Percentiles rank a stretch among this genome's conserved stretches.
Conservation (phyloP, 345 rosid genomes). For the Noccaea caerulescens region DNA sequence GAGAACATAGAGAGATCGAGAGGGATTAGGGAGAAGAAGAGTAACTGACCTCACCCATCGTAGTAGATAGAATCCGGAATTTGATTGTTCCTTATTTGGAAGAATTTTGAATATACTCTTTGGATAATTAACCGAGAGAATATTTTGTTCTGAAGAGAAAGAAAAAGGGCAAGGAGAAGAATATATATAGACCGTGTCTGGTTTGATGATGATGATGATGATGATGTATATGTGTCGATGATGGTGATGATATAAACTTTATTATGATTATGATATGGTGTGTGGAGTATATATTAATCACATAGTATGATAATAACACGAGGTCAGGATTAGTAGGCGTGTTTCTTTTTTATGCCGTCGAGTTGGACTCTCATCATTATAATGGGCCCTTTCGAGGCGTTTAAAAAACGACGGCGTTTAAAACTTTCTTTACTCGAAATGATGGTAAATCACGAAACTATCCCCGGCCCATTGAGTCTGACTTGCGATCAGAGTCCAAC, state of each 20-base stretch:
- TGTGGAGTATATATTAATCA: neutral
- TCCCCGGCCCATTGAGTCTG: slow-evolving; percentile 3
- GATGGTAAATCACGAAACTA: neutral
- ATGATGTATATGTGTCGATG: neutral
- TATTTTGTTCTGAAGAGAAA: slow-evolving; percentile 42
- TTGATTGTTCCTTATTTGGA: neutral
- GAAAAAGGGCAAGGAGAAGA: slow-evolving; percentile 25
- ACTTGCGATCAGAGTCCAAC: slow-evolving; percentile 9
- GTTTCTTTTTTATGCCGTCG: slow-evolving; percentile 45
- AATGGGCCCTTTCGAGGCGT: slow-evolving; percentile 27
- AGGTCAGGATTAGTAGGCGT: slow-evolving; percentile 44
- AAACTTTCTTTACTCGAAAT: neutral
- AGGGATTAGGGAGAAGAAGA: neutral
- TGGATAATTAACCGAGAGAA: neutral
- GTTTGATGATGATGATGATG: slow-evolving; percentile 11
- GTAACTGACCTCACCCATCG: slow-evolving; percentile 63
- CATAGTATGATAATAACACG: slow-evolving; percentile 12
- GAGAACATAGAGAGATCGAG: neutral
- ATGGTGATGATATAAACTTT: slow-evolving; percentile 30
- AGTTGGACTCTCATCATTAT: slow-evolving; percentile 39
- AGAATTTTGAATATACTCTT: slow-evolving; percentile 35
- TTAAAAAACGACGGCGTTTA: slow-evolving; percentile 40
- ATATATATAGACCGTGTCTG: slow-evolving; percentile 50
- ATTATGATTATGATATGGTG: neutral
- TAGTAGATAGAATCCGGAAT: slow-evolving; percentile 3